Evolutionary conservation across 768 basidiomycete species (phyloP), one percentile per base, ranked within the genome.

Genomic region (Suillus placidus): DNA sequence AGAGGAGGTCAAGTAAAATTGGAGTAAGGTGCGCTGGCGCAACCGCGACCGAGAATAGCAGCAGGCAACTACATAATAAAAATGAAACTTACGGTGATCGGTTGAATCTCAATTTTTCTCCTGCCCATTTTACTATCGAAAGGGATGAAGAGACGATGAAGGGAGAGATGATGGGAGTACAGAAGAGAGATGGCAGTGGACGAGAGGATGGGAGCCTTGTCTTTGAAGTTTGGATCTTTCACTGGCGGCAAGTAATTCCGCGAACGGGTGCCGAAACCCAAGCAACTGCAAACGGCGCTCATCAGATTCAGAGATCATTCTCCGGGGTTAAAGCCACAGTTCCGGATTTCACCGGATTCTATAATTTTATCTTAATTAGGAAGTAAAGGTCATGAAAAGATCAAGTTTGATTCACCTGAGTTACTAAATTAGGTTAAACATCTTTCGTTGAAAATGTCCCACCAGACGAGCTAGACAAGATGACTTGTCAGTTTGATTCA

Each of bases 71-170:
- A 6, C 18, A 37, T n/a, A 65, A 65, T 42, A 67, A 66, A 61
- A 65, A 60, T 52, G 60, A 63, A 67, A 85, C 90, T 75, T 69
- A 91, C 90, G 2, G 87, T 88, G 74, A 92, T 92, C 69, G 91
- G 89, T 76, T 90, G 89, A 54, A 92, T 92, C 80, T 91, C 90
- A 72, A 92, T 92, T 82, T 92, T 92, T 81, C 90, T 80, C 76
- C 90, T 80, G 68, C 90, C 90, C 90, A 90, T 90, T 71, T 75
- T 67, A 56, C 55, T 30, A 18, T 47, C 4, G 18, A 62, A 67
- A 56, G 38, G 61, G 49, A 42, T 23, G 61, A 45, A 5, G 43
- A 37, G 26, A 42, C 2, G 52, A 62, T 54, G 49, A 49, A 26
- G 13, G 30, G 37, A 34, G 70, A 64, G 69, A 70, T 61, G 75